phyloP scores from a whole-genome alignment of 2,329 filamentous ascomycete genomes.

The Rhynchosporium agropyri region DNA sequence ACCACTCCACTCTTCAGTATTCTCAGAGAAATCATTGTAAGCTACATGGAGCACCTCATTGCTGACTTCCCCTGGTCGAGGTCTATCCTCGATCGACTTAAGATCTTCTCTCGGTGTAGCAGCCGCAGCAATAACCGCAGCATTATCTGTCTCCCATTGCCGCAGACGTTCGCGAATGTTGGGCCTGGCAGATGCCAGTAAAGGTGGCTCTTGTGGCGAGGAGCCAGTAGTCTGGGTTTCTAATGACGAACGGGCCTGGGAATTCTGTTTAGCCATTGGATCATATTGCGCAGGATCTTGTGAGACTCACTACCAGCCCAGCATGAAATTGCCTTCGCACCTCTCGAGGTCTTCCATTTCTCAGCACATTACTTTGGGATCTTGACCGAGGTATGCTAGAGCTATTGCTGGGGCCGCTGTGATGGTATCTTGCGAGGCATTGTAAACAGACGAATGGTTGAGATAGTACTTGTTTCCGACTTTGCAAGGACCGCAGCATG shows the following conservation, averaged over 20 bases:
- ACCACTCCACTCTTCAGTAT: conserved; percentile 30
- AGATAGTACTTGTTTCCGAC: conserved; percentile 17
- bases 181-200: background rate
- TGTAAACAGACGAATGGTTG: conserved; percentile 35
- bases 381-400: background rate
- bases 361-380: background rate
- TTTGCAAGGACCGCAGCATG: conserved; percentile 34
- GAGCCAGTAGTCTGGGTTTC: conserved; percentile 12
- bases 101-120: background rate
- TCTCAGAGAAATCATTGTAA: conserved; percentile 24
- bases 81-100: conserved; percentile 3
- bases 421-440: conserved; percentile 31
- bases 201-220: conserved; percentile 12
- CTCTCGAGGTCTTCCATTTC: conserved; percentile 3
- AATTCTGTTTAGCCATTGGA: background rate
- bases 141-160: conserved; percentile 49
- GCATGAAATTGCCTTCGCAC: conserved; percentile 15
- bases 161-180: conserved; percentile 44
- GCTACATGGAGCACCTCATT: conserved; percentile 23
- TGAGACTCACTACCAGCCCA: conserved; percentile 17
- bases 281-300: background rate
- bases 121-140: no score
- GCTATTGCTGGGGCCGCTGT: background rate
- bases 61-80: conserved; percentile 16
- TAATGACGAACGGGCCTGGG: conserved; percentile 13